Evolutionary conservation across 352 stramenopile species (phyloP), one percentile per base, ranked within the genome.

Genomic region (Globisporangium rhizosaccharum): DNA sequence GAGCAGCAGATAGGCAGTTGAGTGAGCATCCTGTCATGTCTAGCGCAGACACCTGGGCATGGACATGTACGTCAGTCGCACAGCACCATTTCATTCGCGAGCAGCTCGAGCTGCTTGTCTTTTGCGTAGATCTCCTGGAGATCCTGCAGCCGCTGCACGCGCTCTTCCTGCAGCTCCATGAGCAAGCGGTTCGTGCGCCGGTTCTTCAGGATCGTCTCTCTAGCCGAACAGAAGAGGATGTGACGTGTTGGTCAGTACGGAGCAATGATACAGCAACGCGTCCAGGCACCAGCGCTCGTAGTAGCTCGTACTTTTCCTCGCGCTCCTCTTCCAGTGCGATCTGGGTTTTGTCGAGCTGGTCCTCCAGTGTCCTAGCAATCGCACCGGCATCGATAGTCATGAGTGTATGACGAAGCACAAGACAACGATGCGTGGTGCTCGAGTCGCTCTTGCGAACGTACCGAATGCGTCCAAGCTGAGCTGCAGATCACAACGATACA

Each of bases 71-170:
- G 4, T 23, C 30, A 26, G 39, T 12, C 3, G 1, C 9, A 14
- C 8, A 17, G 53, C 66, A 90, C 81, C 63, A 87, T 78, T 79
- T 88, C 79, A 23, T 47, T 68, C 3, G 72, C 55, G 14, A 91
- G 55, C 15, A 81, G 68, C 44, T 87, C 81, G 9, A 91, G 59
- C 33, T 85, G 70, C 54, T 89, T 91, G 47, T 91, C 79, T 56
- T 91, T 91, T 14, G 78, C 68, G 53, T 91, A 91, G 57, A 91
- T 91, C 57, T 91, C 81, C 49, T 91, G 74, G 8, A 89, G 63
- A 65, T 91, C 81, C 46, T 91, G 81, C n/a, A 91, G 56, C 37
- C 81, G 66, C 53, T 91, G 81, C 5, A 90, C 79, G n/a, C 81
- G 81, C 52, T 90, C 79, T 57, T 90, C 81, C 37, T 84, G 72